These are phyloP conservation scores for Acmispon strigosus DNA, from an alignment of 306 rosid species.

Conservation along the genomic window DNA sequence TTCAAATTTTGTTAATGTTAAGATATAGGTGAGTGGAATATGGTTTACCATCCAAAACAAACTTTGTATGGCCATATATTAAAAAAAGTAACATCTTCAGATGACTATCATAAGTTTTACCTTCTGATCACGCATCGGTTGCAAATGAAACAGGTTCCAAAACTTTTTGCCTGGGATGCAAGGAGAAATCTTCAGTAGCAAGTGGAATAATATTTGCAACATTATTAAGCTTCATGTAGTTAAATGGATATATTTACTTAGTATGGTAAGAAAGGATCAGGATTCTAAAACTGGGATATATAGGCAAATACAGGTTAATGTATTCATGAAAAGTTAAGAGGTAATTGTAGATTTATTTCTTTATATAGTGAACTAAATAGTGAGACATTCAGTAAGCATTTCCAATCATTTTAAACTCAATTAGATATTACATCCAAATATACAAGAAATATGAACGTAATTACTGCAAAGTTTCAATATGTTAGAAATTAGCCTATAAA, in stretches of 20 bases:
- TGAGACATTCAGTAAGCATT: not conserved
- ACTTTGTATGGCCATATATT: not conserved
- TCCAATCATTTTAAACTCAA: not conserved
- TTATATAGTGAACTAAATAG: not conserved
- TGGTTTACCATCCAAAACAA: not conserved
- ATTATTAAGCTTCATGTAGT: conserved; percentile 2
- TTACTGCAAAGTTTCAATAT: not conserved
- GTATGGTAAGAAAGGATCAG: not conserved
- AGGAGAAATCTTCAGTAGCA: conserved; percentile 21
- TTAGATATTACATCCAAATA: not conserved
- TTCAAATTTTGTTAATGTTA: not conserved
- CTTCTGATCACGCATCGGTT: conserved; percentile 99
- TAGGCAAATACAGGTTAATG: not conserved
- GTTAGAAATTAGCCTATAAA: not conserved
- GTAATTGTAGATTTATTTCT: not conserved
- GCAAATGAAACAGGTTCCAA: conserved; percentile 95
- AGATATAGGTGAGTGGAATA: not conserved
- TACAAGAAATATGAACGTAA: not conserved
- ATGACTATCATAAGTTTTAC: conserved; percentile 26
- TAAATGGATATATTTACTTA: not conserved
- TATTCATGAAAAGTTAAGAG: not conserved
- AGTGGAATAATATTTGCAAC: not conserved
- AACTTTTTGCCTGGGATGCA: conserved; percentile 75
- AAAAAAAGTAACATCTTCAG: conserved; percentile 3
- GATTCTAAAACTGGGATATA: not conserved